phyloP scores from a whole-genome alignment of 169 alveolate genomes.

The Cryptosporidium meleagridis region DNA sequence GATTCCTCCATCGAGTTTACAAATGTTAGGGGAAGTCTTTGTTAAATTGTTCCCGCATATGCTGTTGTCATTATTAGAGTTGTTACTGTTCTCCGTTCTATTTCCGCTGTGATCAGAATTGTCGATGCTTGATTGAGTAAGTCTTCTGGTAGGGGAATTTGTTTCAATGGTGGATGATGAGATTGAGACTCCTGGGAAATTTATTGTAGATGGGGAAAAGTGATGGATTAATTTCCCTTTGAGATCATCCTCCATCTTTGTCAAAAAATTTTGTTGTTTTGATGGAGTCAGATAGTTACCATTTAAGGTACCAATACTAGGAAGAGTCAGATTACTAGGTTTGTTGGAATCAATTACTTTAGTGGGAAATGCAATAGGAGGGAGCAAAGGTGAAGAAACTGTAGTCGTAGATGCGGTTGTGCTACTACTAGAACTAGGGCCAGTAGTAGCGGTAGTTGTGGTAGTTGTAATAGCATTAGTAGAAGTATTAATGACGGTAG shows the following conservation, averaged over 20 bases:
- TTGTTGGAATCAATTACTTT: not conserved
- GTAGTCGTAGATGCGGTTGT: not conserved
- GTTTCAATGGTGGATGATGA: conserved; percentile 61
- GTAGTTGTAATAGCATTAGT: not conserved
- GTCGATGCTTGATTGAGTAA: conserved; percentile 27
- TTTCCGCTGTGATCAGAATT: conserved; percentile 50
- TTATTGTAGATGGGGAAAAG: not conserved
- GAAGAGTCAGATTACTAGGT: too few species aligned
- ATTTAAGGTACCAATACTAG: not conserved
- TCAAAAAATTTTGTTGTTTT: not conserved
- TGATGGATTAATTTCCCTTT: not conserved
- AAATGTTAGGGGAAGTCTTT: not conserved
- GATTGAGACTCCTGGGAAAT: not conserved
- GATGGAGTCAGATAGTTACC: not conserved
- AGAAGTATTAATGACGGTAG: not conserved
- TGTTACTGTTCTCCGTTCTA: not conserved
- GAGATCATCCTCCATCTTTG: not conserved
- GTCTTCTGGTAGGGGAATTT: conserved; percentile 43
- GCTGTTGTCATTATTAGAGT: not conserved
- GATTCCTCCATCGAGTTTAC: not conserved
- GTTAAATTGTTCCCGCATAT: not conserved
- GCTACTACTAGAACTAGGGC: not conserved
- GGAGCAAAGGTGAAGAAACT: not conserved
- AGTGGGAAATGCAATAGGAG: not conserved
- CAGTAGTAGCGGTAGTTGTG: not conserved